Conservation (phyloP, 306 rosid genomes). For the Chamaecrista fasciculata region DNA sequence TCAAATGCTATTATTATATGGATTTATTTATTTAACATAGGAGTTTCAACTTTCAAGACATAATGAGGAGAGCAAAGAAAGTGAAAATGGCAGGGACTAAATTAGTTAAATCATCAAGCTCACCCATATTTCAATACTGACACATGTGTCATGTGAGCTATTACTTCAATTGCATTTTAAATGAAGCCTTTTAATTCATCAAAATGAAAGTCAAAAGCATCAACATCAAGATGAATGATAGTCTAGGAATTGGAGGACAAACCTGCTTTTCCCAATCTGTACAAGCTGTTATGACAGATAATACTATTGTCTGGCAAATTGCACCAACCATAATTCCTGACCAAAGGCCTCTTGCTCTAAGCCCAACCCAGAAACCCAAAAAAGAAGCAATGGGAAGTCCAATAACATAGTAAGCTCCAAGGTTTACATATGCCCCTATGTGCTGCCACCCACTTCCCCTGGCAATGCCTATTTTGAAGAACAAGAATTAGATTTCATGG, state of each 20-base stretch:
- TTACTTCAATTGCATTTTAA: too few relatives aligned
- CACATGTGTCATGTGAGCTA: too few relatives aligned
- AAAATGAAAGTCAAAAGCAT: background rate
- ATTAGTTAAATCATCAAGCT: background rate
- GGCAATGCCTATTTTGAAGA: background rate
- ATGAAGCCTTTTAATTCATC: background rate
- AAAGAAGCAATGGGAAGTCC: constrained; percentile 65
- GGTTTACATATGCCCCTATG: constrained; percentile 32
- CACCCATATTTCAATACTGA: too few relatives aligned
- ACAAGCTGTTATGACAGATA: constrained; percentile 41
- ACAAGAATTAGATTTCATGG: background rate
- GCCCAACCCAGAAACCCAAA: constrained; percentile 50
- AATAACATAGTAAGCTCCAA: constrained; percentile 64
- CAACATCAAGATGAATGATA: too few relatives aligned
- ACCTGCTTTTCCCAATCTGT: constrained; percentile 74
- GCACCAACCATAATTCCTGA: constrained; percentile 60
- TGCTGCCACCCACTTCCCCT: constrained; percentile 17
- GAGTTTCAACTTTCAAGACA: too few relatives aligned
- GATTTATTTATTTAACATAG: too few relatives aligned
- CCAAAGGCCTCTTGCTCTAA: constrained; percentile 74
- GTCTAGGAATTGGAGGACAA: constrained; percentile 20
- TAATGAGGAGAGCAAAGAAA: too few relatives aligned
- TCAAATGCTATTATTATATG: too few relatives aligned
- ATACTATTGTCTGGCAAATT: constrained; percentile 43
- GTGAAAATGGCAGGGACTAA: too few relatives aligned